Conservation (phyloP, 352 stramenopile genomes). For the Elongisporangium undulatum region DNA sequence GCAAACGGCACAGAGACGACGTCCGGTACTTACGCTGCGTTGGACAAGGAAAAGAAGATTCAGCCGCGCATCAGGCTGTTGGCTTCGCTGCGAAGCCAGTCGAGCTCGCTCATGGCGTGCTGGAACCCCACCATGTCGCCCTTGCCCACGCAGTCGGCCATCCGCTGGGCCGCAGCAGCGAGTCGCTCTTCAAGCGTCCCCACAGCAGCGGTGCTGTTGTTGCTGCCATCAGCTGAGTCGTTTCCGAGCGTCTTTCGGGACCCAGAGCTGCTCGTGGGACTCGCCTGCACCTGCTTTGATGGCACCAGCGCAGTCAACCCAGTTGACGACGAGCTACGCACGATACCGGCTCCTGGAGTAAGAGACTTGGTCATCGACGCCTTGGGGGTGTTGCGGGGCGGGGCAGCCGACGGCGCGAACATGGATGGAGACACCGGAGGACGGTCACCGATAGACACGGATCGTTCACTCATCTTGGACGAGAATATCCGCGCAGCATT, state of each 20-base stretch:
- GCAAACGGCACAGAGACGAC: conserved; percentile 7
- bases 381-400: conserved; percentile 47
- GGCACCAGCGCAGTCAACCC: conserved; percentile 23
- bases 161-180: conserved; percentile 51
- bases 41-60: conserved; percentile 8
- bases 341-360: conserved; percentile 44
- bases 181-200: conserved; percentile 58
- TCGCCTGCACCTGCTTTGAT: conserved; percentile 17
- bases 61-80: conserved; percentile 70
- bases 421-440: conserved; percentile 34
- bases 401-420: conserved; percentile 34
- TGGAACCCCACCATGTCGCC: conserved; percentile 82
- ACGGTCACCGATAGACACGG: conserved; percentile 15
- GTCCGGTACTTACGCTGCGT: conserved; percentile 25
- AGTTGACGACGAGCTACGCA: conserved; percentile 31
- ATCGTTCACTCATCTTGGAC: conserved; percentile 40
- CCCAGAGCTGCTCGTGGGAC: conserved; percentile 13
- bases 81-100: conserved; percentile 73
- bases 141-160: conserved; percentile 72
- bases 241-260: conserved; percentile 21
- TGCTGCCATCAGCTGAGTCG: conserved; percentile 2
- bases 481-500: conserved; percentile 55
- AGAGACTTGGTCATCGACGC: conserved; percentile 45
- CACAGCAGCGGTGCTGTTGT: conserved; percentile 10
- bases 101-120: conserved; percentile 74